Percentiles rank a stretch among this genome's conserved stretches.
Evolutionary conservation across 164 flowering plant genomes (phyloP).

Genomic region (Akebia trifoliata): DNA sequence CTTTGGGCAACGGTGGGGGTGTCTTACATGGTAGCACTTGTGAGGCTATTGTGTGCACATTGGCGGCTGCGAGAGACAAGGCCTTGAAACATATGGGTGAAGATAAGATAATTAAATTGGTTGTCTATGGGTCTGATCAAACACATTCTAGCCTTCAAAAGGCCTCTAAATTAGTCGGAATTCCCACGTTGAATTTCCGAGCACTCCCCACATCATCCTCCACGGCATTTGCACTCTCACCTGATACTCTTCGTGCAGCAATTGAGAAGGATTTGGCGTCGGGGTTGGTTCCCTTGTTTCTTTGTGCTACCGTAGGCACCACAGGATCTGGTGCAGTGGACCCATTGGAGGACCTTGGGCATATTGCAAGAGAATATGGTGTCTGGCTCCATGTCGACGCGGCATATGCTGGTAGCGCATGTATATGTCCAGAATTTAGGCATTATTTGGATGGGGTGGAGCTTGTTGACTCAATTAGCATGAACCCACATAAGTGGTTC

Average conservation of each 20-base stretch:
- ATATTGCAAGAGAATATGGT: conserved; percentile 1
- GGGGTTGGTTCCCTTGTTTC: conserved; percentile 14
- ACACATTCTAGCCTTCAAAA: conserved; percentile 19
- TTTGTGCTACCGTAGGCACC: conserved; percentile 21
- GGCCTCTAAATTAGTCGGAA: conserved; percentile 19
- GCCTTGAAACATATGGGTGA: conserved; percentile 5
- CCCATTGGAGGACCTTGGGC: background rate
- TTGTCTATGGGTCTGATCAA: conserved; percentile 19
- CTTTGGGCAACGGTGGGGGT: conserved; percentile 20
- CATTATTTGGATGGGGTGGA: conserved; percentile 45
- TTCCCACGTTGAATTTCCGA: conserved; percentile 11
- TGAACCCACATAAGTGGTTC: conserved; percentile 8
- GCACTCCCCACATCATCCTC: background rate
- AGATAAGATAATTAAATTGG: conserved; percentile 12
- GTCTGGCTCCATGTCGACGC: conserved; percentile 70
- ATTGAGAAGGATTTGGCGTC: conserved; percentile 9
- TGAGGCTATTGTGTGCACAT: conserved; percentile 17
- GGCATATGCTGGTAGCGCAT: conserved; percentile 56
- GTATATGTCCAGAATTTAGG: conserved; percentile 65
- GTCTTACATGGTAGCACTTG: conserved; percentile 18
- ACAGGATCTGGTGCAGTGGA: conserved; percentile 16
- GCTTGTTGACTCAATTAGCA: conserved; percentile 7
- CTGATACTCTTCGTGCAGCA: background rate
- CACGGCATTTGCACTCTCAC: background rate
- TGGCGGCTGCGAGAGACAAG: conserved; percentile 19